Conservation (phyloP, 2,329 filamentous ascomycete genomes). For the Scortechinia acanthostroma region DNA sequence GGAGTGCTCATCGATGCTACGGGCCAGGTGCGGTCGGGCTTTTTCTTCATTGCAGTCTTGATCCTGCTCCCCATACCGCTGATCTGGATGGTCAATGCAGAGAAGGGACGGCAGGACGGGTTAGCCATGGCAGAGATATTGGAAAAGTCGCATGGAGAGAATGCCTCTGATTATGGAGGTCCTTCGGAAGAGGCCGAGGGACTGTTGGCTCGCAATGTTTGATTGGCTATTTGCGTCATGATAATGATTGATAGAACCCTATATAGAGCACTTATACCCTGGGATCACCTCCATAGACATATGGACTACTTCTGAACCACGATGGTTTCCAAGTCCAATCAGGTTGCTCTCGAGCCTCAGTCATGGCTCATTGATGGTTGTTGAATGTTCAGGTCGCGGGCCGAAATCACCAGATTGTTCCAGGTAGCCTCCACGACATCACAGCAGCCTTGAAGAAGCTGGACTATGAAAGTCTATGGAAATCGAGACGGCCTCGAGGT, state of each 20-base stretch:
- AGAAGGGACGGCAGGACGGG: conserved; percentile 67
- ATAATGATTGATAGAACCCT: background rate
- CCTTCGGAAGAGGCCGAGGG: background rate
- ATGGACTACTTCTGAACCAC: no score
- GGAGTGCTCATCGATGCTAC: conserved; percentile 82
- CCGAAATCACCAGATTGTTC: no score
- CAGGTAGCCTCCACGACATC: no score
- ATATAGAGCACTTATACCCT: background rate
- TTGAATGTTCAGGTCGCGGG: background rate
- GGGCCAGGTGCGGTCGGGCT: conserved; percentile 76
- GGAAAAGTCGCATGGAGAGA: background rate
- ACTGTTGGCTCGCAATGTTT: background rate
- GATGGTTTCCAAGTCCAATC: background rate
- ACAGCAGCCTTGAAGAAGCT: no score
- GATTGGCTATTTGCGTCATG: no score
- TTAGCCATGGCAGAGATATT: conserved; percentile 45
- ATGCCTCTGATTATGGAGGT: background rate
- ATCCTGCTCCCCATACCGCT: conserved; percentile 78
- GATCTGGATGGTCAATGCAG: conserved; percentile 78
- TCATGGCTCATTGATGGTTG: background rate
- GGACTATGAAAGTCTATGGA: no score
- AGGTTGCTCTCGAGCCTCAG: background rate
- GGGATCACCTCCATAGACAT: background rate
- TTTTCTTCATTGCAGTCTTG: conserved; percentile 83
- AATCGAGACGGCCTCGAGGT: no score